phyloP scores from a whole-genome alignment of 2,329 filamentous ascomycete genomes.

The Lachnellula arida region DNA sequence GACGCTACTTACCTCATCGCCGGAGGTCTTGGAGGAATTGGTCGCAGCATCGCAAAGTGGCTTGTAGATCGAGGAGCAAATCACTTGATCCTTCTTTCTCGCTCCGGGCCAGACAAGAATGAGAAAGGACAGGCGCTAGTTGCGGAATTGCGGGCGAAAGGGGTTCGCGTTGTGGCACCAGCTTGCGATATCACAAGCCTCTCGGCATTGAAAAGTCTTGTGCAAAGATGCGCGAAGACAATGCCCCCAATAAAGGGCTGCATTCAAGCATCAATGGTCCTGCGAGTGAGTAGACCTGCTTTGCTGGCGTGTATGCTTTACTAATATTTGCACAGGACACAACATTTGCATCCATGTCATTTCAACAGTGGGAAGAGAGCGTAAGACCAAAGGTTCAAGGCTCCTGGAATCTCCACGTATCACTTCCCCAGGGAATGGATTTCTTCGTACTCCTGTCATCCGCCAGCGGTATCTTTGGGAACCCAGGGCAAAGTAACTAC shows the following conservation, averaged over 20 bases:
- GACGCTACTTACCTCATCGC: conserved; percentile 18
- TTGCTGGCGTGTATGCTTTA: background rate
- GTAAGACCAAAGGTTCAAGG: background rate
- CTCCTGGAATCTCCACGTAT: background rate
- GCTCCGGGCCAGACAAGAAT: background rate
- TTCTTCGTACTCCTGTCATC: conserved; percentile 5
- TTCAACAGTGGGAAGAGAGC: background rate
- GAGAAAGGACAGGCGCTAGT: background rate
- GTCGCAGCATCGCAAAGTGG: conserved; percentile 11
- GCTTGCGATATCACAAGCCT: conserved; percentile 45
- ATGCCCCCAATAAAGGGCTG: conserved; percentile 36
- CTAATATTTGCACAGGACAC: conserved; percentile 30
- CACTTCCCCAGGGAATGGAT: background rate
- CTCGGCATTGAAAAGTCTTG: conserved; percentile 10
- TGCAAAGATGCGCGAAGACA: conserved; percentile 1
- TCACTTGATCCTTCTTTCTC: conserved; percentile 24
- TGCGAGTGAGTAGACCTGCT: conserved; percentile 14
- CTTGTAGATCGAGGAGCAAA: conserved; percentile 16
- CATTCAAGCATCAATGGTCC: conserved; percentile 43
- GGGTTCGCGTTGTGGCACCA: conserved; percentile 40
- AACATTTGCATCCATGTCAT: conserved; percentile 20
- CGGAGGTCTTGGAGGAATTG: conserved; percentile 22
- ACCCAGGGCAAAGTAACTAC: conserved; percentile 14
- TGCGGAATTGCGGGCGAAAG: conserved; percentile 16
- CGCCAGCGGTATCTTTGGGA: conserved; percentile 3